These are phyloP conservation scores for Pseudocercospora pini-densiflorae DNA, from an alignment of 2,329 filamentous ascomycete species.

Conservation along the genomic window DNA sequence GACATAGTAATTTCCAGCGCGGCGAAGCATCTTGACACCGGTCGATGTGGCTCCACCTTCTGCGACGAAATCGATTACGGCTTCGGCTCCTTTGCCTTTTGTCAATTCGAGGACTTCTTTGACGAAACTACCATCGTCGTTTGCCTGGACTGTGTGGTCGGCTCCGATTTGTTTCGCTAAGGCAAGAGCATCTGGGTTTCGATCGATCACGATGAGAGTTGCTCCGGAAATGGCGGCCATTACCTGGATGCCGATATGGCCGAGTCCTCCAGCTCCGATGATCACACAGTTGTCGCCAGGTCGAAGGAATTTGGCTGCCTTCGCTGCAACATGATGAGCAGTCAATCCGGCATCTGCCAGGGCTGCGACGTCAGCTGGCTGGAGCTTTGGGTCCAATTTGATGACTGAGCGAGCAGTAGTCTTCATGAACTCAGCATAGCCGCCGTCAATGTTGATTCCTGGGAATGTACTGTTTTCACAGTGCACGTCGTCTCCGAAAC, in stretches of 20 bases:
- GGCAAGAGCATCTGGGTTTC: conserved; percentile 30
- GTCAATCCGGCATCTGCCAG: conserved; percentile 34
- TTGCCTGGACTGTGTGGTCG: conserved; percentile 29
- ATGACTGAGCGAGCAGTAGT: conserved; percentile 35
- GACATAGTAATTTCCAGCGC: conserved; percentile 35
- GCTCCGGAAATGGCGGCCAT: conserved; percentile 34
- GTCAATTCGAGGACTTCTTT: conserved; percentile 32
- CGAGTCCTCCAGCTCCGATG: conserved; percentile 33
- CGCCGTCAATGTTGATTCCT: conserved; percentile 34
- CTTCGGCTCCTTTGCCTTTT: conserved; percentile 31
- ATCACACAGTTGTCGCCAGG: conserved; percentile 33
- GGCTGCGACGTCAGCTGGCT: conserved; percentile 34
- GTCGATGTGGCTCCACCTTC: conserved; percentile 33
- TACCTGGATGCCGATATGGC: conserved; percentile 34
- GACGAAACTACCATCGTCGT: conserved; percentile 29
- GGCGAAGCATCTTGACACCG: conserved; percentile 33
- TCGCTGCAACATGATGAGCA: conserved; percentile 33
- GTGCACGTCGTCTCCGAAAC: conserved; percentile 35
- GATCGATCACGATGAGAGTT: conserved; percentile 33
- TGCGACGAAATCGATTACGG: conserved; percentile 34
- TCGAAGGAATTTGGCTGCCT: conserved; percentile 31
- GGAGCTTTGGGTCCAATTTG: conserved; percentile 32
- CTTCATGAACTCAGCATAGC: conserved; percentile 34
- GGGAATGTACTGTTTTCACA: conserved; percentile 32
- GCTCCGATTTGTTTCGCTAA: conserved; percentile 35